phyloP scores from a whole-genome alignment of 2,329 filamentous ascomycete species.

The Blumeriella jaapii region DNA sequence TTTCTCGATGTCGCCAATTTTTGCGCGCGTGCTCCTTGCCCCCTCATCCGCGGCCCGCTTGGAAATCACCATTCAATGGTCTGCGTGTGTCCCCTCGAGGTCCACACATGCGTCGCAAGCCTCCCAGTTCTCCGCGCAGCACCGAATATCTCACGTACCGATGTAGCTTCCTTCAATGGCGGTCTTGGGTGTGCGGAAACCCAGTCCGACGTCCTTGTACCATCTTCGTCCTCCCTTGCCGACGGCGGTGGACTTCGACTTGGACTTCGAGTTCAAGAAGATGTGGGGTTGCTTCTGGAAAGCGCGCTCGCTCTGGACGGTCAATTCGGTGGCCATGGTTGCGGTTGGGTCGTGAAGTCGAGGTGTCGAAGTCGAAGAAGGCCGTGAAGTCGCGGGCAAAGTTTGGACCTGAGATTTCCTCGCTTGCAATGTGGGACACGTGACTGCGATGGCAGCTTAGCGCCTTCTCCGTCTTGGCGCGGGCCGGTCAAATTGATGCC shows the following conservation, averaged over 20 bases:
- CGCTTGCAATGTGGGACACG: slow-evolving; percentile 14
- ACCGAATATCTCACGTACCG: slow-evolving; percentile 53
- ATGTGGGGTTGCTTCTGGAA: slow-evolving; percentile 99
- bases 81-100: too few relatives aligned
- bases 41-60: background rate
- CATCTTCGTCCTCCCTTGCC: slow-evolving; percentile 88
- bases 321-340: slow-evolving; percentile 91
- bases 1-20: slow-evolving; percentile 1
- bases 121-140: background rate
- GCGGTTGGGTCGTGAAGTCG: slow-evolving; percentile 24
- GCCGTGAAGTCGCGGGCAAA: slow-evolving; percentile 6
- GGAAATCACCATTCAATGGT: too few relatives aligned
- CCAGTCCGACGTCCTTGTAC: slow-evolving; percentile 99
- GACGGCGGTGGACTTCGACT: slow-evolving; percentile 71
- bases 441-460: too few relatives aligned
- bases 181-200: slow-evolving; percentile 96
- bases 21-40: too few relatives aligned
- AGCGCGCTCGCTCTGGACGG: slow-evolving; percentile 99
- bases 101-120: too few relatives aligned
- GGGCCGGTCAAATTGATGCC: background rate
- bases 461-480: background rate
- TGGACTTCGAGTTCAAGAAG: slow-evolving; percentile 96
- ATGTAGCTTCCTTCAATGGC: slow-evolving; percentile 99
- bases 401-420: slow-evolving; percentile 13
- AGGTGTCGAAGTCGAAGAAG: slow-evolving; percentile 8